Conservation (phyloP, 306 rosid genomes). For the Trifolium repens region DNA sequence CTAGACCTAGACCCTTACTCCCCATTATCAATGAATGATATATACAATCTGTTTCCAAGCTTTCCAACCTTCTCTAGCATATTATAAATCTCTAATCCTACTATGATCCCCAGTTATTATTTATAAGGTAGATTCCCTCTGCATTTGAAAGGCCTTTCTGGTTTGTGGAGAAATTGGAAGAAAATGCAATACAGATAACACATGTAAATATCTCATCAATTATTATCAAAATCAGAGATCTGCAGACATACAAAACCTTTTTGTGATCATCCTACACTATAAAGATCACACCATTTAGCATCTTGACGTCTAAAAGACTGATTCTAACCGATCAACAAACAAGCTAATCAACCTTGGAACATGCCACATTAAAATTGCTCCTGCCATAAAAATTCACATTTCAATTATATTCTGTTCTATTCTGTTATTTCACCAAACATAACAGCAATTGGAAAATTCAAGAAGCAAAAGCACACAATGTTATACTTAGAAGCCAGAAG, state of each 20-base stretch:
- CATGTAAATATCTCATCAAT: conserved; percentile 32
- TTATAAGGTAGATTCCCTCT: not conserved
- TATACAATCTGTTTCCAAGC: conserved; percentile 6
- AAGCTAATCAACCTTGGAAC: conserved; percentile 31
- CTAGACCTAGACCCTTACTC: not conserved
- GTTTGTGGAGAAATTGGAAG: conserved; percentile 1
- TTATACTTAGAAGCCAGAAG: not conserved
- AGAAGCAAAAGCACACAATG: conserved; percentile 20
- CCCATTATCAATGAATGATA: not conserved
- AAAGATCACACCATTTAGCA: conserved; percentile 22
- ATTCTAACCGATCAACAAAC: conserved; percentile 27
- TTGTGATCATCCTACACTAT: conserved; percentile 17
- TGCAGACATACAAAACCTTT: conserved; percentile 4
- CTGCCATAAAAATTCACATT: conserved; percentile 7
- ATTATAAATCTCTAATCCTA: not conserved
- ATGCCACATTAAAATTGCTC: conserved; percentile 30
- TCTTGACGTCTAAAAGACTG: conserved; percentile 17
- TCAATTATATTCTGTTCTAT: conserved; percentile 9
- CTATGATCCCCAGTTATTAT: not conserved
- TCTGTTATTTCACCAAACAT: conserved; percentile 14
- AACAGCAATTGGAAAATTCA: conserved; percentile 4
- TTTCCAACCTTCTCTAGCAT: not conserved
- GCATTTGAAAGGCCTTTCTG: not conserved
- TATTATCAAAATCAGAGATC: conserved; percentile 15
- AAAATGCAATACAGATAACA: conserved; percentile 15